These are phyloP conservation scores for Entomortierella parvispora DNA, from an alignment of 192 early-diverging fungal species.

Conservation along the genomic window DNA sequence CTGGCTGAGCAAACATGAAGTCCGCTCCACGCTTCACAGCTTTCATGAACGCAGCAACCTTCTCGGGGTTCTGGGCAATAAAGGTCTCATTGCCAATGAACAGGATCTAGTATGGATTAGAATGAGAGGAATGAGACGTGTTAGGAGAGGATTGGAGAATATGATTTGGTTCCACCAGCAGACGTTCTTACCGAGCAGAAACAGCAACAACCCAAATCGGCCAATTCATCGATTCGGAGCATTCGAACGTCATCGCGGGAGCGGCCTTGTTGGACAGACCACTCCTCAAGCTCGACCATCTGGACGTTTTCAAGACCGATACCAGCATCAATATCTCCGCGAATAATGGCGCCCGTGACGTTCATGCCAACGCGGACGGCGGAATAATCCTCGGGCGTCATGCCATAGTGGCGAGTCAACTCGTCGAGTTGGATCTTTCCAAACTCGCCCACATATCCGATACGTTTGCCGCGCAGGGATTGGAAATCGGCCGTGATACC, in stretches of 20 bases:
- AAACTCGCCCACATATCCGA: constrained; percentile 75
- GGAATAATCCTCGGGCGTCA: constrained; percentile 61
- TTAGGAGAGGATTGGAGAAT: not conserved
- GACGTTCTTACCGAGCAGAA: constrained; percentile 63
- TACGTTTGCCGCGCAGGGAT: constrained; percentile 62
- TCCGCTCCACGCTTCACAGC: constrained; percentile 62
- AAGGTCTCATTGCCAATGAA: constrained; percentile 73
- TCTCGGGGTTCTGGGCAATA: constrained; percentile 63
- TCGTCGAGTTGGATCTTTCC: constrained; percentile 73
- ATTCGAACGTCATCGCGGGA: constrained; percentile 62
- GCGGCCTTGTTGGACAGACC: constrained; percentile 61
- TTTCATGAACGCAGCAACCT: constrained; percentile 64
- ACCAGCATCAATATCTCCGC: constrained; percentile 69
- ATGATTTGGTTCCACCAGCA: not conserved
- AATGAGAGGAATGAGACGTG: not conserved
- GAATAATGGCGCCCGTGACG: constrained; percentile 67
- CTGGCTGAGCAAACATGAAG: constrained; percentile 63
- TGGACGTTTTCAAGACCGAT: constrained; percentile 75
- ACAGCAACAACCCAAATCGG: constrained; percentile 72
- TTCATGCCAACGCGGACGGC: constrained; percentile 78
- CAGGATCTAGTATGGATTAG: constrained; percentile 51
- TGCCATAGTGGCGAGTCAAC: constrained; percentile 62
- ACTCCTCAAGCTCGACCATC: constrained; percentile 68
- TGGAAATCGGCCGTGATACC: constrained; percentile 68
- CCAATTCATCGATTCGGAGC: constrained; percentile 74